These are phyloP conservation scores for Populus hybrid DNA, from an alignment of 441 rosid species.

Conservation along the genomic window DNA sequence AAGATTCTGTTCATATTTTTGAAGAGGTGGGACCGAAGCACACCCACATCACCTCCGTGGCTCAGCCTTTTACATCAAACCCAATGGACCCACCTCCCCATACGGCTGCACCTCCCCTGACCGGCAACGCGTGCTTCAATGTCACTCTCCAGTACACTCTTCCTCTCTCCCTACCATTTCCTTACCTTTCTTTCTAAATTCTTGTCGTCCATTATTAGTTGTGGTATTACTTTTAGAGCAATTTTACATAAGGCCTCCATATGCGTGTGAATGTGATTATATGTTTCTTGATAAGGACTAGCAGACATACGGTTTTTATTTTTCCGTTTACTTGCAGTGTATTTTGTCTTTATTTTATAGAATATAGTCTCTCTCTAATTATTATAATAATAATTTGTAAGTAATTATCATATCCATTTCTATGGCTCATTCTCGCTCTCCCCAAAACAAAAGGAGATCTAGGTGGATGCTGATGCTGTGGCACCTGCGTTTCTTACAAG, in stretches of 20 bases:
- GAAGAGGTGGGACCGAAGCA: slow-evolving; percentile 33
- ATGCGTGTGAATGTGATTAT: slow-evolving; percentile 34
- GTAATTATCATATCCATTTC: slow-evolving; percentile 12
- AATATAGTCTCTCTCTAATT: too few relatives aligned
- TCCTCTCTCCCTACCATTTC: background rate
- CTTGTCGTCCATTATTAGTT: slow-evolving; percentile 20
- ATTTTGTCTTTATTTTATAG: background rate
- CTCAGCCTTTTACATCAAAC: slow-evolving; percentile 36
- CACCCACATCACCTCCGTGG: background rate
- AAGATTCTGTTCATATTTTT: background rate
- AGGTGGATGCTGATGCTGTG: too few relatives aligned
- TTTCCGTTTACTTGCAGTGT: background rate
- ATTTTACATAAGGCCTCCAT: slow-evolving; percentile 31
- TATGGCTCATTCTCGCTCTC: slow-evolving; percentile 1
- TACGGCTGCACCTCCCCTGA: slow-evolving; percentile 64
- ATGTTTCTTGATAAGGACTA: slow-evolving; percentile 26
- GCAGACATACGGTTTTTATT: slow-evolving; percentile 22
- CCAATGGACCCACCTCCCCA: slow-evolving; percentile 70
- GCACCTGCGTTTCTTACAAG: too few relatives aligned
- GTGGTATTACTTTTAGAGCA: slow-evolving; percentile 11
- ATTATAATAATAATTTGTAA: background rate
- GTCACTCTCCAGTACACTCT: slow-evolving; percentile 37
- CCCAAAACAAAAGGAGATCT: slow-evolving; percentile 10
- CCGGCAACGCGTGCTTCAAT: slow-evolving; percentile 92
- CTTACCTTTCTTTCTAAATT: slow-evolving; percentile 1